Base-by-base conservation (phyloP, 2,329 filamentous ascomycete genomes). In the Periconia sp. region DNA sequence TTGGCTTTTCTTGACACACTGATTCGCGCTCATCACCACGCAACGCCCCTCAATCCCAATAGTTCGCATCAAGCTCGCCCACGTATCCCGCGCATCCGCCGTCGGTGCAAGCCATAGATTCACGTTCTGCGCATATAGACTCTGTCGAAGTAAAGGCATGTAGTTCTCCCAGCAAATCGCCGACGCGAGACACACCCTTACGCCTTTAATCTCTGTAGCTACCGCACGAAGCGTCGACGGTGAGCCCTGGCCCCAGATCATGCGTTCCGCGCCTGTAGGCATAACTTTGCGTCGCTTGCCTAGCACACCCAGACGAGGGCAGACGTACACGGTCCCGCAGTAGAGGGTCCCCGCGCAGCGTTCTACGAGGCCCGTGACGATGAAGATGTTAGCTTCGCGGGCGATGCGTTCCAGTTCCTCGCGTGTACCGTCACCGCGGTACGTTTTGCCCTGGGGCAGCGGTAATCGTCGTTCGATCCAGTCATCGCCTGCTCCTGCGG, bases 111-210 rank as follows among this genome's bases (percentile, higher is more conserved):
- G 84, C 74, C 93, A 97, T 13, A 97, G 77, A 71, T 96, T 96
- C 65, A 97, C 86, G 68, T 96, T 96, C 73, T 97, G 93, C 2
- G 85, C 82, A 73, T 97, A 97, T 37, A 97, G 80, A 15, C 85
- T 82, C 70, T 96, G 89, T 17, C 93, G 84, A 8, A 97, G 79
- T 17, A 97, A 78, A 0, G 92, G 92, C 92, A 96, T 97, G 76
- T 93, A 96, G 73, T 90, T 96, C 74, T 97, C 92, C 92, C 92
- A 97, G 79, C 92, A 96, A 61, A 97, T 95, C 3, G 92, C 93
- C 2, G 89, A 86, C 0, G 88, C 92, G 55, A 97, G 82, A 52
- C 90, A 93, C 55, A 97, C 76, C 58, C 85, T 86, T 2, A 92
- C 84, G 47, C 91, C 91, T 56, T 88, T 87, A 70, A 97, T 91